Evolutionary conservation across 2,329 filamentous ascomycete genomes (phyloP).

Genomic region (Colletotrichum horii): DNA sequence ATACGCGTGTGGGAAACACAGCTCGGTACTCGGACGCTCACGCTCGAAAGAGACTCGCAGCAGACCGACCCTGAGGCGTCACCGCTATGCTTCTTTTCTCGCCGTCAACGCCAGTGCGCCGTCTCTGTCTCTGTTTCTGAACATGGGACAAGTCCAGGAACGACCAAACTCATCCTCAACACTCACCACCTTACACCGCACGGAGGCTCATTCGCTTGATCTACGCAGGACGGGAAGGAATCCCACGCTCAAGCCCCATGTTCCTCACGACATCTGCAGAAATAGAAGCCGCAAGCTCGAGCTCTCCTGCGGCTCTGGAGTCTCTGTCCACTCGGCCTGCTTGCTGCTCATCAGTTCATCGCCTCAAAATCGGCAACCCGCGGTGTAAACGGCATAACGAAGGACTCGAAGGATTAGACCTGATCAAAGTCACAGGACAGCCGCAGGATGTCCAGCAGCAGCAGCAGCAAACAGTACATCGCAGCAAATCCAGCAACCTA

Average conservation of each 20-base stretch:
- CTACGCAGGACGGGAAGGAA: background rate
- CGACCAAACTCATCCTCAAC: background rate
- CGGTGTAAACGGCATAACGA: background rate
- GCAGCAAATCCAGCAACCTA: background rate
- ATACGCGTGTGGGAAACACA: background rate
- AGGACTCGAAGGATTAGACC: background rate
- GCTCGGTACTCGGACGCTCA: background rate
- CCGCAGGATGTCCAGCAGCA: background rate
- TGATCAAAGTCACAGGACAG: background rate
- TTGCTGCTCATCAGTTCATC: background rate
- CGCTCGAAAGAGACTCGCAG: background rate
- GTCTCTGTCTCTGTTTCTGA: slow-evolving; percentile 11
- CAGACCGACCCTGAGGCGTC: background rate
- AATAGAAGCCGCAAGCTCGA: background rate
- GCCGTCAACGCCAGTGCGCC: background rate
- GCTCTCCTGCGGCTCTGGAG: background rate
- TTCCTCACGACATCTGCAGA: background rate
- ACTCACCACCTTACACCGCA: background rate
- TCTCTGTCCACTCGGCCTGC: background rate
- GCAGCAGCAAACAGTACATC: background rate
- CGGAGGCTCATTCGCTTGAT: background rate
- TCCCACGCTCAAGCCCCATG: background rate
- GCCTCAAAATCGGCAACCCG: background rate
- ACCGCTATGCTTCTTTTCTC: background rate
- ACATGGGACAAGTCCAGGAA: slow-evolving; percentile 11